Conservation (phyloP, 73 alveolate species). For the Effrenium voratum region DNA sequence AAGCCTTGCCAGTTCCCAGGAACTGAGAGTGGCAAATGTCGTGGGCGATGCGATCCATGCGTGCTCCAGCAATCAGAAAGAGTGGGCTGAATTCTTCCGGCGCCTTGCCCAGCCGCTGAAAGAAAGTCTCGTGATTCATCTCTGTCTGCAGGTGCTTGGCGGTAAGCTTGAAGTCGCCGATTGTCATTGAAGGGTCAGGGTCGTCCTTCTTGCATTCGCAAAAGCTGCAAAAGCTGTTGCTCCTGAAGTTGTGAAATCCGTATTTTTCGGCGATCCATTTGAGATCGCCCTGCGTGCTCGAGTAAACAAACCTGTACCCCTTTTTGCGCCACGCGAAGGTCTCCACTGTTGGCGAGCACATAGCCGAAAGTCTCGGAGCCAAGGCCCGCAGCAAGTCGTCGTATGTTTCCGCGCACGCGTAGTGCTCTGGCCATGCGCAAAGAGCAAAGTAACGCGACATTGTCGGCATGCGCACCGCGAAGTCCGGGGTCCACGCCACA, state of each 20-base stretch:
- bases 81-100: background rate
- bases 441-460: background rate
- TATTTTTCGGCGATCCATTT: background rate
- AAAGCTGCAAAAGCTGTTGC: background rate
- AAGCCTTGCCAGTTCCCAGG: background rate
- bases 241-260: background rate
- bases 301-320: background rate
- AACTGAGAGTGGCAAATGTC: conserved; percentile 3
- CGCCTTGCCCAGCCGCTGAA: background rate
- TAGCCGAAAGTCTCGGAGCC: background rate
- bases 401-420: background rate
- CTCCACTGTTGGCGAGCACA: too few relatives aligned
- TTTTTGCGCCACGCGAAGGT: background rate
- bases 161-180: background rate
- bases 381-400: background rate
- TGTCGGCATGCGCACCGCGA: background rate
- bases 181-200: background rate
- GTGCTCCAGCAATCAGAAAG: background rate
- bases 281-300: background rate
- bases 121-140: background rate
- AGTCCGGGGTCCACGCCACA: background rate
- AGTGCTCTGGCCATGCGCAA: background rate
- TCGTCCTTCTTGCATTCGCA: background rate
- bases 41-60: background rate
- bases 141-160: background rate